phyloP scores from a whole-genome alignment of 1,284 basidiomycete species.

The Naganishia liquefaciens region DNA sequence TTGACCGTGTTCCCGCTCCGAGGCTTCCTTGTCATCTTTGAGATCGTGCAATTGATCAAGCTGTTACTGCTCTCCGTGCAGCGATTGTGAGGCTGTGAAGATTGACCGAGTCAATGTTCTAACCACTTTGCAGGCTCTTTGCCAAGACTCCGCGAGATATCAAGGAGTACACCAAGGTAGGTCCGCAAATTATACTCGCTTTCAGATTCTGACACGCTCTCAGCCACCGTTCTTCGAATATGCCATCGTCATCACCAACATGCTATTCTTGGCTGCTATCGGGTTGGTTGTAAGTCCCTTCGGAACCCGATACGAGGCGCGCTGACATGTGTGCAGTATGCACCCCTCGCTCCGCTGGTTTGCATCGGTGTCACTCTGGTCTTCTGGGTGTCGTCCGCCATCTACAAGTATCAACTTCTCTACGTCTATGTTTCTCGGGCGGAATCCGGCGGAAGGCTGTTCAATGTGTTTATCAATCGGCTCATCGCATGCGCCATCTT shows the following conservation, averaged over 20 bases:
- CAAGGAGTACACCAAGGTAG: constrained; percentile 78
- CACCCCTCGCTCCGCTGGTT: constrained; percentile 86
- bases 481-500: constrained; percentile 71
- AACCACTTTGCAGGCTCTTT: constrained; percentile 64
- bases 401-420: constrained; percentile 87
- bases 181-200: constrained; percentile 5
- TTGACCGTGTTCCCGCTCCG: constrained; percentile 91
- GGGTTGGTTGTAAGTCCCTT: constrained; percentile 61
- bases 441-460: constrained; percentile 88
- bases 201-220: constrained; percentile 42
- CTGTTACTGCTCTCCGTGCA: constrained; percentile 82
- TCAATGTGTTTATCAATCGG: constrained; percentile 89
- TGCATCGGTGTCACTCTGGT: constrained; percentile 64
- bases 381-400: constrained; percentile 65
- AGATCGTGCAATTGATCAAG: constrained; percentile 92
- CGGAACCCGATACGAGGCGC: background rate
- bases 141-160: constrained; percentile 96
- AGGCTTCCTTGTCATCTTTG: constrained; percentile 90
- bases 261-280: constrained; percentile 82
- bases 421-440: constrained; percentile 84
- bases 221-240: constrained; percentile 88
- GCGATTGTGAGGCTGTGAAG: constrained; percentile 59
- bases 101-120: background rate
- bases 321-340: constrained; percentile 59
- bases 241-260: constrained; percentile 48